A percentile compares a stretch with the other conserved stretches of the same genome.
These are phyloP conservation scores for Eutrema japonicum DNA, from an alignment of 345 rosid genomes.

Conservation along the genomic window DNA sequence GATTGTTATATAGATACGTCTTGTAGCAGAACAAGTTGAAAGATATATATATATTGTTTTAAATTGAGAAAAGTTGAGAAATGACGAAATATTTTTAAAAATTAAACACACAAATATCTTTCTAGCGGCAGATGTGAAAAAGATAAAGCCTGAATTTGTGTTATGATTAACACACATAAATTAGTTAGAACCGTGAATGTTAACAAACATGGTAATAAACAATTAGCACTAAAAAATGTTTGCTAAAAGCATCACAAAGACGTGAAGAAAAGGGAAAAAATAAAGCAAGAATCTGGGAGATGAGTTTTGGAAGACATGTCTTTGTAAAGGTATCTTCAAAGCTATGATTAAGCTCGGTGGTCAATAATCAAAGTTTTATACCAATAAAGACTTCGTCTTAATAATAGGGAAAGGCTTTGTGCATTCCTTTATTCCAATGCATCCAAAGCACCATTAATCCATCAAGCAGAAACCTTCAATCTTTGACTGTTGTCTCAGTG, in stretches of 20 bases:
- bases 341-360: slow-evolving; percentile 34
- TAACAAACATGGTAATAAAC: slow-evolving; percentile 7
- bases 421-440: slow-evolving; percentile 67
- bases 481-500: not conserved
- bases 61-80: not conserved
- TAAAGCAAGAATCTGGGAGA: slow-evolving; percentile 36
- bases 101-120: not conserved
- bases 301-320: slow-evolving; percentile 41
- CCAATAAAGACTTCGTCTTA: not conserved
- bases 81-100: not conserved
- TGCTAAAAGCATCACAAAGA: slow-evolving; percentile 52
- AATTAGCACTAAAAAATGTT: slow-evolving; percentile 51
- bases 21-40: not conserved
- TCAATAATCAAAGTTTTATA: slow-evolving; percentile 7
- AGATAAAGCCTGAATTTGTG: slow-evolving; percentile 4
- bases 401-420: slow-evolving; percentile 26
- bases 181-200: not conserved
- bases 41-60: too few species aligned
- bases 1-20: not conserved
- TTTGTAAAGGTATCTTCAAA: slow-evolving; percentile 45
- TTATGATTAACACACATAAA: slow-evolving; percentile 5
- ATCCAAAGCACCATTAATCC: slow-evolving; percentile 45
- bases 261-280: slow-evolving; percentile 8
- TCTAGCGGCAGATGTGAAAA: slow-evolving; percentile 1
- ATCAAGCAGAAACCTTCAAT: not conserved